These are phyloP conservation scores for Achaetomiella virescens DNA, from an alignment of 495 filamentous ascomycete species.

Conservation along the genomic window DNA sequence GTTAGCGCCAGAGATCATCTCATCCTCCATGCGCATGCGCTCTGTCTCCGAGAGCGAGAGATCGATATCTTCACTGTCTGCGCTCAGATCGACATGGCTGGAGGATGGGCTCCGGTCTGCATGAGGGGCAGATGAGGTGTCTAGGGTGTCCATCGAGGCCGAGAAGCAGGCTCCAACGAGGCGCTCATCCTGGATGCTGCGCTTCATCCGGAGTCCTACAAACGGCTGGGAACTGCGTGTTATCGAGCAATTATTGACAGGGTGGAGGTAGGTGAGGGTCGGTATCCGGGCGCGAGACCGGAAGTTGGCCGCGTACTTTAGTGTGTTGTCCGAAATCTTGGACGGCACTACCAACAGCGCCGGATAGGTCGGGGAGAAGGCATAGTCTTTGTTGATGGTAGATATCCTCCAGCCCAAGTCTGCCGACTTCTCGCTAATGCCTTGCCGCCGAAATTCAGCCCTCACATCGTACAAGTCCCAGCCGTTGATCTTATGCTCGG, in stretches of 20 bases:
- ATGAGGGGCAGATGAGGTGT: conserved; percentile 17
- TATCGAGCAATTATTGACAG: conserved; percentile 94
- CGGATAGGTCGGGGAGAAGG: conserved; percentile 93
- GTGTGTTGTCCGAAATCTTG: conserved; percentile 87
- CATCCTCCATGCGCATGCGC: conserved; percentile 63
- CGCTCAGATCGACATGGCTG: conserved; percentile 48
- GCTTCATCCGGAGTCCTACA: conserved; percentile 77
- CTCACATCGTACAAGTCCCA: conserved; percentile 85
- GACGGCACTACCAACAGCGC: conserved; percentile 75
- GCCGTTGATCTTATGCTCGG: conserved; percentile 71
- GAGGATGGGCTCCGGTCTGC: conserved; percentile 53
- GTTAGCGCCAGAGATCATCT: conserved; percentile 51
- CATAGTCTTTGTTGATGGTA: conserved; percentile 79
- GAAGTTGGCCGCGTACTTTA: conserved; percentile 88
- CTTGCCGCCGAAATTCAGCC: conserved; percentile 74
- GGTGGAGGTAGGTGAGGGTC: conserved; percentile 84
- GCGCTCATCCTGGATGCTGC: conserved; percentile 93
- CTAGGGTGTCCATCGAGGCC: conserved; percentile 50
- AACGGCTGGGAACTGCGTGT: conserved; percentile 91
- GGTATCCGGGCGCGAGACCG: conserved; percentile 85
- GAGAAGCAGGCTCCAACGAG: conserved; percentile 89
- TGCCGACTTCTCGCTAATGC: conserved; percentile 65
- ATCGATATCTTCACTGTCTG: conserved; percentile 30
- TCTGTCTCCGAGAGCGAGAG: conserved; percentile 52
- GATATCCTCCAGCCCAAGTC: conserved; percentile 87